These are phyloP conservation scores for Cucurbita moschata DNA, from an alignment of 306 rosid genomes.

Conservation along the genomic window DNA sequence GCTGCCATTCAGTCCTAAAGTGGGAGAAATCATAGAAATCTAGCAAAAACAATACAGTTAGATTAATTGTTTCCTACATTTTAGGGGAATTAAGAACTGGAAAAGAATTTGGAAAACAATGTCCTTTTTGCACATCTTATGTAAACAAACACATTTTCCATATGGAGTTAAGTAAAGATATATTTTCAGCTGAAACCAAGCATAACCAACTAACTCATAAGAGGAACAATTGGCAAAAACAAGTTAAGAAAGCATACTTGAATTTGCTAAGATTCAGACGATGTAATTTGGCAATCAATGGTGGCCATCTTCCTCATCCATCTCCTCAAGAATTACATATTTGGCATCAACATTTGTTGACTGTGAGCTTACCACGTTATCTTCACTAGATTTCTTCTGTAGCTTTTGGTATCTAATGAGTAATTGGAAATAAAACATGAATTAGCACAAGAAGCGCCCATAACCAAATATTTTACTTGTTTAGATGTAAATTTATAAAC, in stretches of 20 bases:
- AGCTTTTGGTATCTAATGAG: conserved; percentile 58
- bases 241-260: conserved; percentile 16
- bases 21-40: background rate
- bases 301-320: conserved; percentile 49
- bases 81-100: background rate
- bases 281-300: conserved; percentile 15
- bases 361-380: conserved; percentile 15
- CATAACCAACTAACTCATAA: background rate
- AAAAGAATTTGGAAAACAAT: background rate
- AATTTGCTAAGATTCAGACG: conserved; percentile 5
- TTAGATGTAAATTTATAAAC: background rate
- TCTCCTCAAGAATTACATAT: conserved; percentile 83
- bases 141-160: background rate
- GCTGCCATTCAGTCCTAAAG: background rate
- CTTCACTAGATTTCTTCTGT: conserved; percentile 31
- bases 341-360: conserved; percentile 35
- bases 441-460: background rate
- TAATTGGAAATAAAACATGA: background rate
- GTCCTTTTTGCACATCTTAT: background rate
- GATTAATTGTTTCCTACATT: background rate
- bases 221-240: background rate
- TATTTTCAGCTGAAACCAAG: background rate
- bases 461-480: background rate
- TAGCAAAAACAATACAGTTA: background rate
- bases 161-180: background rate